A percentile compares a stretch with the other conserved stretches of the same genome.
Evolutionary conservation across 108 stramenopile genomes (phyloP).

Genomic region (Cyclotella choctawhatcheeana): DNA sequence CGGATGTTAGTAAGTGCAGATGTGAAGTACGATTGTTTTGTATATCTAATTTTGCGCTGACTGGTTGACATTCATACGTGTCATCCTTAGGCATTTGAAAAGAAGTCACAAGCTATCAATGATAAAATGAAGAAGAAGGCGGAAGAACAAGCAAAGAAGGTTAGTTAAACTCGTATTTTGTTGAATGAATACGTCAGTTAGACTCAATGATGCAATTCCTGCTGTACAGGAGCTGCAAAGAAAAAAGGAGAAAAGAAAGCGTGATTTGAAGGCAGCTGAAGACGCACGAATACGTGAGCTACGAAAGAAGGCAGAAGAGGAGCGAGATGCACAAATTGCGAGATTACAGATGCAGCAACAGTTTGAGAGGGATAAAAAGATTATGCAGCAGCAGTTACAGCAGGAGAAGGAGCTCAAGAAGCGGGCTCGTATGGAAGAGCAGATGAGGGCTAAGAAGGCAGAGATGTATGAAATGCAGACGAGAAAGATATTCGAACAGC

Average conservation of each 20-base stretch:
- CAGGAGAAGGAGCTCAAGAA: constrained; percentile 25
- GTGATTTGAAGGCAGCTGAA: constrained; percentile 30
- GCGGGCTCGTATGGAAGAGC: constrained; percentile 14
- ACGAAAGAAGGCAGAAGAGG: constrained; percentile 22
- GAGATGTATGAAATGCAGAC: constrained; percentile 8
- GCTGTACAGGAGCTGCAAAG: constrained; percentile 19
- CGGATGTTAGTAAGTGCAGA: constrained; percentile 27
- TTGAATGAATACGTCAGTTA: background rate
- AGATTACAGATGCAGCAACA: constrained; percentile 17
- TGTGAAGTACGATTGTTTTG: too few species aligned
- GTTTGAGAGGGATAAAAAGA: constrained; percentile 28
- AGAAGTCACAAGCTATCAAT: constrained; percentile 31
- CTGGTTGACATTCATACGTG: background rate
- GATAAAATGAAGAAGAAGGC: constrained; percentile 26
- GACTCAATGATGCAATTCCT: background rate
- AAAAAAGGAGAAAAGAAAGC: constrained; percentile 28
- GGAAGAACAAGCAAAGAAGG: constrained; percentile 19
- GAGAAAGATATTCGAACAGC: constrained; percentile 22
- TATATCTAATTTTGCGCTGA: too few species aligned
- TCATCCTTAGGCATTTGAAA: constrained; percentile 14
- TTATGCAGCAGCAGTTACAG: constrained; percentile 7
- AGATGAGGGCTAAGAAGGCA: constrained; percentile 19
- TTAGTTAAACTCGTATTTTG: background rate
- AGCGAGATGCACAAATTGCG: constrained; percentile 9
- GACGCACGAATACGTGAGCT: constrained; percentile 33